phyloP scores from a whole-genome alignment of 2,329 filamentous ascomycete genomes.

The Myriangium duriaei region DNA sequence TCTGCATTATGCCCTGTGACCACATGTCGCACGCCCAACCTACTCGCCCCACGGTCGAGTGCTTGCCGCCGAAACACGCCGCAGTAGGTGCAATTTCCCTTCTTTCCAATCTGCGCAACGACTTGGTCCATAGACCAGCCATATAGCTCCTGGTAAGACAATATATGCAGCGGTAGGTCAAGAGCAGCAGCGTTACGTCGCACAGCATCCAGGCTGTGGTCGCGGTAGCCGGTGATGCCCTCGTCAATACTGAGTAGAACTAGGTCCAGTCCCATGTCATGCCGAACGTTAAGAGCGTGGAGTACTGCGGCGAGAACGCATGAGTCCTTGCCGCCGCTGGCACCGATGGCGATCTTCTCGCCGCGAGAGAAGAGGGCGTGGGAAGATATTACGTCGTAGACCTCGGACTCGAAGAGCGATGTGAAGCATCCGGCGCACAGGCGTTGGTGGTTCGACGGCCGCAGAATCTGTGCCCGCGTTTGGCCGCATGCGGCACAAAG shows the following conservation, averaged over 20 bases:
- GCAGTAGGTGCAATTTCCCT: conserved; percentile 98
- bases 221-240: conserved; percentile 91
- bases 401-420: conserved; percentile 75
- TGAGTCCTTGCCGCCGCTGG: conserved; percentile 93
- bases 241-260: conserved; percentile 88
- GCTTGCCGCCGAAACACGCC: conserved; percentile 92
- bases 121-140: conserved; percentile 99
- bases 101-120: conserved; percentile 90
- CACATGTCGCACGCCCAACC: conserved; percentile 78
- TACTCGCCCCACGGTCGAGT: conserved; percentile 79
- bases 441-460: conserved; percentile 89
- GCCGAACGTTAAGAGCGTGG: conserved; percentile 83
- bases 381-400: conserved; percentile 80
- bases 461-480: conserved; percentile 71
- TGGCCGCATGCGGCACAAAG: not conserved
- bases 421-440: conserved; percentile 87
- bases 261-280: conserved; percentile 75
- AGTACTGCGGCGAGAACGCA: conserved; percentile 90
- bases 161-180: conserved; percentile 78
- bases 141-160: conserved; percentile 88
- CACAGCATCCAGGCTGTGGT: conserved; percentile 91
- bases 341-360: conserved; percentile 84
- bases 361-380: conserved; percentile 71
- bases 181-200: conserved; percentile 89
- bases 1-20: conserved; percentile 97